Percentiles rank a stretch among this genome's conserved stretches.
Evolutionary conservation across 495 filamentous ascomycete species (phyloP).

Genomic region (Baudoinia panamericana): DNA sequence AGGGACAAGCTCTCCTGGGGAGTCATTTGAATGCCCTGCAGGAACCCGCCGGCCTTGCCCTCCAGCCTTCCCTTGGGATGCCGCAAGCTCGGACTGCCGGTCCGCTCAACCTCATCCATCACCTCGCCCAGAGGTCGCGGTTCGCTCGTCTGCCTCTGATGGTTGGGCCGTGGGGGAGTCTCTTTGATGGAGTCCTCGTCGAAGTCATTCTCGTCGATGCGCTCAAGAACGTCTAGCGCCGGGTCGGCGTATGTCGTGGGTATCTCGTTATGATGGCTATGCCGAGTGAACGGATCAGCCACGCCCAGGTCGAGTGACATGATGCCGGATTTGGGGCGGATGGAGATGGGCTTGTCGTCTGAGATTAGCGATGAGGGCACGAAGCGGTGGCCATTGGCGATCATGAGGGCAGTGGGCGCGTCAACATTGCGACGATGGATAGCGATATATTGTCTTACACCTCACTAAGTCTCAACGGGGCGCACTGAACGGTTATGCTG

Average conservation of each 20-base stretch:
- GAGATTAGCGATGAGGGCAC: background rate
- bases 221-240: slow-evolving; percentile 1
- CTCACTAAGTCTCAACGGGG: no score
- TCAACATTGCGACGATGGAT: no score
- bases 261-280: no score
- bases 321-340: slow-evolving; percentile 12
- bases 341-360: background rate
- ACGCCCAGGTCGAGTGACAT: slow-evolving; percentile 17
- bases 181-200: slow-evolving; percentile 18
- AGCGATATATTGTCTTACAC: no score
- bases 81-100: slow-evolving; percentile 13
- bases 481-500: no score
- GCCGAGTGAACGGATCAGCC: slow-evolving; percentile 7
- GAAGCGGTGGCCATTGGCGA: slow-evolving; percentile 7
- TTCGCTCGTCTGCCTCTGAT: slow-evolving; percentile 8
- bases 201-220: slow-evolving; percentile 3
- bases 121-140: slow-evolving; percentile 15
- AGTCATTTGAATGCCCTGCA: no score
- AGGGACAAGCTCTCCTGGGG: no score
- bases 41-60: slow-evolving; percentile 1
- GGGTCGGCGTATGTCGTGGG: slow-evolving; percentile 12
- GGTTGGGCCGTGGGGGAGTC: slow-evolving; percentile 5
- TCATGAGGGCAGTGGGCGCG: no score
- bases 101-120: slow-evolving; percentile 14
- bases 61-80: slow-evolving; percentile 15